These are phyloP conservation scores for Paxillus involutus DNA, from an alignment of 768 basidiomycete genomes.

Conservation along the genomic window DNA sequence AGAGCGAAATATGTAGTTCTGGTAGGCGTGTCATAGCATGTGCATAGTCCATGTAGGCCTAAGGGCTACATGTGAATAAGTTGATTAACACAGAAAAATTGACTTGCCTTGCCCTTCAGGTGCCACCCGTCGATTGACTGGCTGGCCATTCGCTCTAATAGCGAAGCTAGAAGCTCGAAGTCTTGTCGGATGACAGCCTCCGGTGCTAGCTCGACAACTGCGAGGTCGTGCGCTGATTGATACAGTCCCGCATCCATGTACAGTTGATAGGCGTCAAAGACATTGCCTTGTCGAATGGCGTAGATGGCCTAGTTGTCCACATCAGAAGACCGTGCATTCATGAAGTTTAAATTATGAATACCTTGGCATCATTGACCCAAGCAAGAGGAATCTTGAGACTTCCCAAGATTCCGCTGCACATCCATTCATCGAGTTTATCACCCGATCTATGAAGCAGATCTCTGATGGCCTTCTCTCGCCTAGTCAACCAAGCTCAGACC, in stretches of 20 bases:
- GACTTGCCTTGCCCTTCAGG: slow-evolving; percentile 72
- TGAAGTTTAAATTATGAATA: slow-evolving; percentile 24
- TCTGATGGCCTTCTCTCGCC: slow-evolving; percentile 80
- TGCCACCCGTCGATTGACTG: slow-evolving; percentile 72
- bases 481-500: slow-evolving; percentile 33
- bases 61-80: slow-evolving; percentile 6
- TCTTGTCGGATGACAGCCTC: slow-evolving; percentile 72
- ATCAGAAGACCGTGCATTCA: neutral
- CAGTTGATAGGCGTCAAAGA: slow-evolving; percentile 75
- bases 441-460: slow-evolving; percentile 76
- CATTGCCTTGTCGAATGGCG: slow-evolving; percentile 57
- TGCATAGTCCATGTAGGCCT: slow-evolving; percentile 76
- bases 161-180: slow-evolving; percentile 56
- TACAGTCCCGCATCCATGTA: slow-evolving; percentile 71
- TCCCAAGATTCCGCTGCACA: slow-evolving; percentile 65
- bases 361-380: slow-evolving; percentile 94
- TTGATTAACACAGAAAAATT: slow-evolving; percentile 2
- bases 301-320: slow-evolving; percentile 56
- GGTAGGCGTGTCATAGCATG: slow-evolving; percentile 62
- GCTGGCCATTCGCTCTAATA: slow-evolving; percentile 67
- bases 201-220: slow-evolving; percentile 83
- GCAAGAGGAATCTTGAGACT: slow-evolving; percentile 77
- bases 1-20: slow-evolving; percentile 46
- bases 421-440: slow-evolving; percentile 68
- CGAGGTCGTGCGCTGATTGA: slow-evolving; percentile 78